phyloP scores from a whole-genome alignment of 2,329 filamentous ascomycete genomes.

The Daldinia sp. region DNA sequence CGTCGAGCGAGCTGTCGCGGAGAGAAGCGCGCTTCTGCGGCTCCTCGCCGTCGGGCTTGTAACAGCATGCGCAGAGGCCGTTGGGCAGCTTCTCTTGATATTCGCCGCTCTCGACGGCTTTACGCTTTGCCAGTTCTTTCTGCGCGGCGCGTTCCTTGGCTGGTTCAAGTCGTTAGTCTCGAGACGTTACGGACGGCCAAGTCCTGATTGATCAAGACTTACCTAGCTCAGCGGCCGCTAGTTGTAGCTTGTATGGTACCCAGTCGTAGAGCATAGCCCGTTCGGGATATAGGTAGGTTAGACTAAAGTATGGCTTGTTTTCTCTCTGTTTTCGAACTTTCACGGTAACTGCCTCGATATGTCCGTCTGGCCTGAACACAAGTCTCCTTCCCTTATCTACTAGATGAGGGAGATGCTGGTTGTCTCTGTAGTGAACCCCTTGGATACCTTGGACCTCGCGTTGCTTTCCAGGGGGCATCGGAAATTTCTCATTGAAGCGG shows the following conservation, averaged over 20 bases:
- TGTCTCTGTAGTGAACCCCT: slow-evolving; percentile 45
- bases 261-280: slow-evolving; percentile 56
- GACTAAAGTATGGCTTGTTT: slow-evolving; percentile 40
- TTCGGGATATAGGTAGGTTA: slow-evolving; percentile 55
- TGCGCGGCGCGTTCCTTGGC: slow-evolving; percentile 36
- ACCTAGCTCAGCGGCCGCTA: slow-evolving; percentile 52
- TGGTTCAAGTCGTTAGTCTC: slow-evolving; percentile 17
- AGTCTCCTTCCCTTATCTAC: slow-evolving; percentile 31
- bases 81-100: slow-evolving; percentile 38
- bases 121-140: slow-evolving; percentile 23
- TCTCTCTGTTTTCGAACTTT: slow-evolving; percentile 43
- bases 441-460: slow-evolving; percentile 44
- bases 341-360: slow-evolving; percentile 26
- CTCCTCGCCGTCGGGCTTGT: slow-evolving; percentile 34
- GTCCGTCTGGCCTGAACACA: slow-evolving; percentile 42
- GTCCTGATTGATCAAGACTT: too few species aligned
- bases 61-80: slow-evolving; percentile 42
- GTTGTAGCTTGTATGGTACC: slow-evolving; percentile 52
- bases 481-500: slow-evolving; percentile 38
- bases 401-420: slow-evolving; percentile 40
- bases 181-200: too few species aligned
- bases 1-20: neutral
- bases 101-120: slow-evolving; percentile 30
- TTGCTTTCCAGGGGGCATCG: slow-evolving; percentile 23
- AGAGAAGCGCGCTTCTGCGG: slow-evolving; percentile 13